These are phyloP conservation scores for Acanthamoeba lenticulata DNA, from an alignment of 208 protist genomes.

Conservation along the genomic window DNA sequence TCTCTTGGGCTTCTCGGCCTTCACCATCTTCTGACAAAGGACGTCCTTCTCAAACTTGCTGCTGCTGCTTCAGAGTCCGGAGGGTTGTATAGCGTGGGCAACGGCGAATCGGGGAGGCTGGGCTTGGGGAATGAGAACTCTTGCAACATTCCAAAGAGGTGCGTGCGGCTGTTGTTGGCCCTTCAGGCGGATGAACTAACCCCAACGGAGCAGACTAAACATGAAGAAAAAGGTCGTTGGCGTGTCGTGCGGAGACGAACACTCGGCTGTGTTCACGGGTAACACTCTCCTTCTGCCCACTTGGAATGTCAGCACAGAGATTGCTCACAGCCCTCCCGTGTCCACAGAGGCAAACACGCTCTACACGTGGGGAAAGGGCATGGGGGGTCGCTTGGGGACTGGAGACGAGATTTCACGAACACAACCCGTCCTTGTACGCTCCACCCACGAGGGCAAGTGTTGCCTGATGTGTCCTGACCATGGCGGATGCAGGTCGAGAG, in stretches of 20 bases:
- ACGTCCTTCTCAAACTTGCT: background rate
- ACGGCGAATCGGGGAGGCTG: slow-evolving; percentile 3
- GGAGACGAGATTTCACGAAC: slow-evolving; percentile 31
- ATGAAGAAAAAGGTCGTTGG: slow-evolving; percentile 20
- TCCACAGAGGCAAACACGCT: background rate
- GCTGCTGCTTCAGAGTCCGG: background rate
- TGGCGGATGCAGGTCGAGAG: background rate
- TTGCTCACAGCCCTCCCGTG: background rate
- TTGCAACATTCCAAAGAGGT: slow-evolving; percentile 44
- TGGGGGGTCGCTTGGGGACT: background rate
- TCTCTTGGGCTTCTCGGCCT: background rate
- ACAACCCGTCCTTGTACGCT: background rate
- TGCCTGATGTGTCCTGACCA: background rate
- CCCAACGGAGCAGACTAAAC: background rate
- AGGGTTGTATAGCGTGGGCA: slow-evolving; percentile 33
- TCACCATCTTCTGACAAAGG: too few relatives aligned
- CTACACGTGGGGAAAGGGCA: background rate
- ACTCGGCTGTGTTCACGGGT: slow-evolving; percentile 17
- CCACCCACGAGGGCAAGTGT: background rate
- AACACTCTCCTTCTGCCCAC: background rate
- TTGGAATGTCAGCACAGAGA: background rate
- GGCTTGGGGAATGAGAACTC: background rate
- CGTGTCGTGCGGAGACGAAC: background rate
- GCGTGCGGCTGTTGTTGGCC: background rate
- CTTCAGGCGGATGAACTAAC: too few relatives aligned